A percentile compares a stretch with the other conserved stretches of the same genome.
Evolutionary conservation across 768 basidiomycete species (phyloP).

Genomic region (Suillus hirtellus): DNA sequence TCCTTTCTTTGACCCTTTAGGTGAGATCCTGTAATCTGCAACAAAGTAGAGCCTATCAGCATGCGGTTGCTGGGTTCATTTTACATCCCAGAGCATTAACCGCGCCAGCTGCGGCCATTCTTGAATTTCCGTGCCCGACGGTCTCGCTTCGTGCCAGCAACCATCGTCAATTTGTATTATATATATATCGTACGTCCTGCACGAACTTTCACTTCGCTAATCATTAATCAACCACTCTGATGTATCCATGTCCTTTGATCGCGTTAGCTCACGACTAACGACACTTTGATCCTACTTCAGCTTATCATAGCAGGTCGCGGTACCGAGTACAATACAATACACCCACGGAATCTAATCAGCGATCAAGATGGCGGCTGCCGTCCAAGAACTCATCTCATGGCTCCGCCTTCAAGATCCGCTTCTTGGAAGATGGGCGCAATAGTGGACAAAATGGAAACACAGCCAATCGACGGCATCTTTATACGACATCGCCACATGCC

Average conservation of each 20-base stretch:
- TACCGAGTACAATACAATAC: neutral
- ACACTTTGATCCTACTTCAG: neutral
- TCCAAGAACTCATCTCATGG: neutral
- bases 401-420: neutral
- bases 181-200: neutral
- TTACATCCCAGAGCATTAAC: neutral
- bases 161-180: neutral
- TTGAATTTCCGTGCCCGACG: neutral
- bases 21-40: neutral
- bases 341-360: neutral
- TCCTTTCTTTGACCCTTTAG: neutral
- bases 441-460: neutral
- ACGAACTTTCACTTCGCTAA: neutral
- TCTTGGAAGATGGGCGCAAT: neutral
- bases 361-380: neutral
- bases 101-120: neutral
- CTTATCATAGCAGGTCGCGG: neutral
- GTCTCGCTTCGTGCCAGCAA: neutral
- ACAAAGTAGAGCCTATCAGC: neutral
- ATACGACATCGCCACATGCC: neutral
- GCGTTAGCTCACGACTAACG: neutral
- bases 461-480: neutral
- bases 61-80: neutral
- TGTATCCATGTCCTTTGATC: neutral
- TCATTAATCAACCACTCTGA: neutral